Conservation (phyloP, 495 filamentous ascomycete species). For the Hypoxylon fragiforme region DNA sequence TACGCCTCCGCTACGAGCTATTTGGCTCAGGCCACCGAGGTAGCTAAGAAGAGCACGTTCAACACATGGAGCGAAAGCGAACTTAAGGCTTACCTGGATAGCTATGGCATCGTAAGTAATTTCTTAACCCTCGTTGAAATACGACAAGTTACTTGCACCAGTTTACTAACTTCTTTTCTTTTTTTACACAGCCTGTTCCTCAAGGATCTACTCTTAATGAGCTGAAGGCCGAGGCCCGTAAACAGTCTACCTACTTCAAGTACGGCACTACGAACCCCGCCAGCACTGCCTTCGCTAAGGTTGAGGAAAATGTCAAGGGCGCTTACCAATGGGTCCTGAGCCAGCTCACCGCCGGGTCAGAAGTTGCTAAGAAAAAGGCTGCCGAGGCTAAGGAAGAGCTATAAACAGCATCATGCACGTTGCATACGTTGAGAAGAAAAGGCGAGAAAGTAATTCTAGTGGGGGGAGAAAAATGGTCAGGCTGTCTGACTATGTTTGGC, state of each 20-base stretch:
- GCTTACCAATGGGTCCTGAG: conserved; percentile 61
- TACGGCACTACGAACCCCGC: conserved; percentile 72
- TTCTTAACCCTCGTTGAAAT: too few species aligned
- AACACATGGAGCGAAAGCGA: conserved; percentile 80
- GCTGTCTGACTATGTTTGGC: too few species aligned
- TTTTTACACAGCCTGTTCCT: conserved; percentile 54
- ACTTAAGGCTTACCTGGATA: conserved; percentile 79
- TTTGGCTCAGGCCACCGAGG: conserved; percentile 66
- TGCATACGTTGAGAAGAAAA: neutral
- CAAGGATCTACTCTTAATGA: conserved; percentile 64
- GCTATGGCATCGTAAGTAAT: conserved; percentile 69
- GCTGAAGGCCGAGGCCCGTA: conserved; percentile 67
- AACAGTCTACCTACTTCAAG: conserved; percentile 73
- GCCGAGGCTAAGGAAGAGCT: conserved; percentile 45
- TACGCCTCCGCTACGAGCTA: conserved; percentile 78
- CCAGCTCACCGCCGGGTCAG: conserved; percentile 63
- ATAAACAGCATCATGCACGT: too few species aligned
- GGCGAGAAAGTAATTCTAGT: neutral
- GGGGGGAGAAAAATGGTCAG: too few species aligned
- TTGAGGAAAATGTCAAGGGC: conserved; percentile 55
- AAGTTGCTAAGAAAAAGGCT: conserved; percentile 63
- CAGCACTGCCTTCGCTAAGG: conserved; percentile 65
- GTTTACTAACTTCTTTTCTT: conserved; percentile 54
- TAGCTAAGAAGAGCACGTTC: conserved; percentile 70
- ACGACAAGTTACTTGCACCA: neutral